These are phyloP conservation scores for Vaccinium corymbosum DNA, from an alignment of 148 eudicot species.

Conservation along the genomic window DNA sequence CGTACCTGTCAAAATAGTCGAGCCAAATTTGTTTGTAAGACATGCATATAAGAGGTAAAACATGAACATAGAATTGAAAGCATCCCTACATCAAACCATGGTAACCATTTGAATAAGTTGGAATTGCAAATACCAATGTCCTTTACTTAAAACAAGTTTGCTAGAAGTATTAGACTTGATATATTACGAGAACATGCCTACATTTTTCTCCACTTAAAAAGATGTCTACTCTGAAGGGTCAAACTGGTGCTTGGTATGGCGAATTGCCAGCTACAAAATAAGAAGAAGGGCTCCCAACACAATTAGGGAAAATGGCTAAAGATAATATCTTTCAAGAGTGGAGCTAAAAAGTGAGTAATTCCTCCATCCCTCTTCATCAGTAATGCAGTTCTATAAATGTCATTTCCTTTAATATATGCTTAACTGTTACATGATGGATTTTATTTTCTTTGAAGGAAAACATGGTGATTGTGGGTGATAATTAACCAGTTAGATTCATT, in stretches of 20 bases:
- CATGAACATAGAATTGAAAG: background rate
- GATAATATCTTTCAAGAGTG: background rate
- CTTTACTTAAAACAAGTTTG: background rate
- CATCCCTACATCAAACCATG: background rate
- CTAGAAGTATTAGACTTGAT: background rate
- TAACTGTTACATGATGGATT: background rate
- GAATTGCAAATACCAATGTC: background rate
- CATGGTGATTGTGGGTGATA: background rate
- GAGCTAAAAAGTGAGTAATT: background rate
- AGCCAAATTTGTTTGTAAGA: constrained; percentile 9
- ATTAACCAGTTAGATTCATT: background rate
- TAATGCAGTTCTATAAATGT: background rate
- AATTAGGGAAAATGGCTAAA: background rate
- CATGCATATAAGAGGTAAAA: background rate
- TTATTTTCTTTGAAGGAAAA: background rate
- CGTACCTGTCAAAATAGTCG: constrained; percentile 60
- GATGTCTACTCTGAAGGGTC: background rate
- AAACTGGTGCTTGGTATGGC: background rate
- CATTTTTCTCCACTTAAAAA: background rate
- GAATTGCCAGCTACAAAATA: background rate
- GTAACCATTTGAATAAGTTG: background rate
- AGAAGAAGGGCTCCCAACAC: background rate
- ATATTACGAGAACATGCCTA: background rate
- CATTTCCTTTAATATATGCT: background rate
- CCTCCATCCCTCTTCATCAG: background rate